Evolutionary conservation across 805 yeast genomes (phyloP).

Genomic region (Sugiyamaella marilandica): DNA sequence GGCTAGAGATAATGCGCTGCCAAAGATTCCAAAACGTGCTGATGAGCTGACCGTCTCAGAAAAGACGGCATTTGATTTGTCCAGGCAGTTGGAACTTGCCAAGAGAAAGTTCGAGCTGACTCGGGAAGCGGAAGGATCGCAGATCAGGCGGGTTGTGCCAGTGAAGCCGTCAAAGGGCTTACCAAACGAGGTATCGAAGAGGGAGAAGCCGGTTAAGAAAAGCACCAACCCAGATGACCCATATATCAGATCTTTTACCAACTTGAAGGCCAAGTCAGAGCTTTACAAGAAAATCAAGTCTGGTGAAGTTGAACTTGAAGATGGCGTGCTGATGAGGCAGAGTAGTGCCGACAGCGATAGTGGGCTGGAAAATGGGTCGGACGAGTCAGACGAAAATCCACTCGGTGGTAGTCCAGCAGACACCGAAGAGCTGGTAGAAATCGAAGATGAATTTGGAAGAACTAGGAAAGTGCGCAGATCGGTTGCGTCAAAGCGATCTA

Average conservation of each 20-base stretch:
- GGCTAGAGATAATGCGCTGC: neutral
- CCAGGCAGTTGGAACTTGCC: conserved; percentile 3
- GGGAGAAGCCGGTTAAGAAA: neutral
- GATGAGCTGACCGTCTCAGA: neutral
- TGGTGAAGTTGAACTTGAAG: conserved; percentile 9
- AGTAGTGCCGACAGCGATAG: neutral
- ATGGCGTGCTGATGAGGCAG: conserved; percentile 7
- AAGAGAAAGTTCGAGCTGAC: conserved; percentile 9
- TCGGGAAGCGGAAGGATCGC: conserved; percentile 1
- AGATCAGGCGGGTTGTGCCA: neutral
- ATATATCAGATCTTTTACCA: neutral
- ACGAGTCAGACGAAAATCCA: neutral
- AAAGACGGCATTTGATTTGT: conserved; percentile 10
- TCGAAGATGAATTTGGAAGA: conserved; percentile 25
- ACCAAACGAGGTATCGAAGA: neutral
- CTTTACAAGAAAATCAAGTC: conserved; percentile 13
- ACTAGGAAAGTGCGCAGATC: conserved; percentile 17
- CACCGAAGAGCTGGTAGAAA: conserved; percentile 19
- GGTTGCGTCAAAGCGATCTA: neutral
- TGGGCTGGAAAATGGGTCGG: neutral
- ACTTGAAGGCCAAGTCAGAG: conserved; percentile 11
- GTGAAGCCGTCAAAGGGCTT: neutral
- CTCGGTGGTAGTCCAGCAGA: neutral
- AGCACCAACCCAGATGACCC: neutral
- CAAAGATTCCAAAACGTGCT: neutral